Base-by-base conservation (phyloP, 768 basidiomycete genomes). In the Boletales sp. region DNA sequence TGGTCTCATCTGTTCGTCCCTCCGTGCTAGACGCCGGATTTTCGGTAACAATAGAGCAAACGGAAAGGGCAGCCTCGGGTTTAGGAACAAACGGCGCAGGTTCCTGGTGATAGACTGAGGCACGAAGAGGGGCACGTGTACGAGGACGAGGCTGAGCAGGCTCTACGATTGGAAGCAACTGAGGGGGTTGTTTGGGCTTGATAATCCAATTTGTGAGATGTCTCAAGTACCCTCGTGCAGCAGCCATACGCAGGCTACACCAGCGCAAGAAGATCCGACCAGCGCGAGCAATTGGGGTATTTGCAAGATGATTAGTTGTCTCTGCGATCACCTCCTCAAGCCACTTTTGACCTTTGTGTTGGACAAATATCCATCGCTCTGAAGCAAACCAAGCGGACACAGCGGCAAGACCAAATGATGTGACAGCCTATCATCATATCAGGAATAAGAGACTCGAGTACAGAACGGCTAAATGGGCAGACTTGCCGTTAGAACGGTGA, bases 401-500 rank as follows among this genome's bases (percentile, higher is more conserved):
- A 32, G 78, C 78, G 30, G 70, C 61, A n/a, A 74, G 69, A 39
- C 73, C 73, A 45, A 74, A 72, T 5, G 72, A 72, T 32, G 70
- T 72, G 32, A 74, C 70, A 43, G 60, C 66, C 66, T 68, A 40
- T 30, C 42, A 49, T 45, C 8, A 38, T 3, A 12, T 40, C 7
- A 30, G 1, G 12, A 37, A 19, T 62, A 40, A 61, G 61, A 35
- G 35, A 35, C 14, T 19, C 15, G n/a, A 40, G 29, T 14, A 18
- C n/a, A 15, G 15, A 48, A 29, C 4, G 21, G 18, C 35, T 40
- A 30, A 18, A 21, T 17, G 27, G 32, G 41, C 34, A n/a, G 38
- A 60, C 66, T 69, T 48, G 47, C 68, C 31, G 87, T 90, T 56
- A 90, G 79, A 31, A 90, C 81, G 8, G 88, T 85, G 15, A 87